These are phyloP conservation scores for Lachnellula willkommii DNA, from an alignment of 2,329 filamentous ascomycete genomes.

Conservation along the genomic window DNA sequence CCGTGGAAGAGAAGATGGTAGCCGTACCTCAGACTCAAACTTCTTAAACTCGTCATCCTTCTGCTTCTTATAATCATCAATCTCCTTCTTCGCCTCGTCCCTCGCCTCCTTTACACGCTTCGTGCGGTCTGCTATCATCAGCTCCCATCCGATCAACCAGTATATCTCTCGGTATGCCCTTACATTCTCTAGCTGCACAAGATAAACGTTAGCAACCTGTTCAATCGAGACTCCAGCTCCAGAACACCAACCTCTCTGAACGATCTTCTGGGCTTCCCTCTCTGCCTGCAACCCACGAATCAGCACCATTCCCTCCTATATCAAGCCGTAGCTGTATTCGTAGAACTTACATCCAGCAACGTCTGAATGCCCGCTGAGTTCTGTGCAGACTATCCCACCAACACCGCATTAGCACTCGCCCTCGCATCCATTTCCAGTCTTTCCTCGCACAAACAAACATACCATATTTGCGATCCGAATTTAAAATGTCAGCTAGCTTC, in stretches of 20 bases:
- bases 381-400: conserved; percentile 71
- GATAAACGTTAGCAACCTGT: conserved; percentile 28
- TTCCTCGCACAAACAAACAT: conserved; percentile 3
- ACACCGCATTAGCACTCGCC: conserved; percentile 15
- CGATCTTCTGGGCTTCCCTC: conserved; percentile 97
- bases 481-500: neutral
- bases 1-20: neutral
- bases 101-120: conserved; percentile 96
- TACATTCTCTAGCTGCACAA: conserved; percentile 78
- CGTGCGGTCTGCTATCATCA: conserved; percentile 63
- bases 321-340: neutral
- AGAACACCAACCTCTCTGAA: conserved; percentile 73
- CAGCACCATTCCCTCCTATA: conserved; percentile 28
- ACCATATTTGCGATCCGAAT: conserved; percentile 24
- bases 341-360: conserved; percentile 79
- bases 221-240: neutral
- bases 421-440: neutral
- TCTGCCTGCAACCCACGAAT: conserved; percentile 63
- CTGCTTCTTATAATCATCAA: conserved; percentile 80
- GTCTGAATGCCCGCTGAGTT: conserved; percentile 98
- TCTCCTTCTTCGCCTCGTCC: conserved; percentile 95
- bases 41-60: conserved; percentile 96
- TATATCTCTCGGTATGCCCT: conserved; percentile 28
- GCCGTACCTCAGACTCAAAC: conserved; percentile 67
- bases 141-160: conserved; percentile 9